These are phyloP conservation scores for Alternaria conjuncta DNA, from an alignment of 2,329 filamentous ascomycete species.

Conservation along the genomic window DNA sequence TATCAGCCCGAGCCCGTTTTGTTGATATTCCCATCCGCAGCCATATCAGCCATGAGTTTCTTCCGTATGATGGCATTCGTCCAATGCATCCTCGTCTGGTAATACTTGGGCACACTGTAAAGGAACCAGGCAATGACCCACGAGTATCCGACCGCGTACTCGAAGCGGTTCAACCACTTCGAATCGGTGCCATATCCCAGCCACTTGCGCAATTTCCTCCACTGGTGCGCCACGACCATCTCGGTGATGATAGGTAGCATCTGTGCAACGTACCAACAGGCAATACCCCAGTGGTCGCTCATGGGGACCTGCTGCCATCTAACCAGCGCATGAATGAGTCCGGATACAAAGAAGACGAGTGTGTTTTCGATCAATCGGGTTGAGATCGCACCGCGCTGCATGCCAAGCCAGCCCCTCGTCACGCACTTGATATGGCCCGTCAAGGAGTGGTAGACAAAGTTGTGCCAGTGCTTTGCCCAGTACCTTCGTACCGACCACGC, in stretches of 20 bases:
- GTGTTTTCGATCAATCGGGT: constrained; percentile 26
- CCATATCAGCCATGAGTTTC: not conserved
- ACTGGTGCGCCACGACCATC: constrained; percentile 9
- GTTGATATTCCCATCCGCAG: not conserved
- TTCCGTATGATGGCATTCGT: constrained; percentile 8
- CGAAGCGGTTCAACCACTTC: not conserved
- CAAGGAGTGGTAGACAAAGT: constrained; percentile 24
- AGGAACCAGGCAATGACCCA: constrained; percentile 26
- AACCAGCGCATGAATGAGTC: constrained; percentile 22
- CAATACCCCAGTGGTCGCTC: constrained; percentile 19
- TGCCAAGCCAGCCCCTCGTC: constrained; percentile 15
- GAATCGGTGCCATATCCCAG: not conserved
- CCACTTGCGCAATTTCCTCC: constrained; percentile 1
- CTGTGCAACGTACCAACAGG: constrained; percentile 23
- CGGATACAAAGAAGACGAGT: constrained; percentile 23
- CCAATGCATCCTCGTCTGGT: constrained; percentile 19
- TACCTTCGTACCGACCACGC: constrained; percentile 21
- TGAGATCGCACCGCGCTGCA: not conserved
- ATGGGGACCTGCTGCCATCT: constrained; percentile 10
- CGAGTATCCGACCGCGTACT: constrained; percentile 20
- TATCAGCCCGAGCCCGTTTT: not conserved
- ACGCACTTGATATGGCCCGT: constrained; percentile 20
- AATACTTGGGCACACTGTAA: constrained; percentile 25
- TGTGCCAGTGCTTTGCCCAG: constrained; percentile 32
- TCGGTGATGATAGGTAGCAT: constrained; percentile 27